phyloP scores from a whole-genome alignment of 1,284 basidiomycete genomes.

The Naganishia liquefaciens region DNA sequence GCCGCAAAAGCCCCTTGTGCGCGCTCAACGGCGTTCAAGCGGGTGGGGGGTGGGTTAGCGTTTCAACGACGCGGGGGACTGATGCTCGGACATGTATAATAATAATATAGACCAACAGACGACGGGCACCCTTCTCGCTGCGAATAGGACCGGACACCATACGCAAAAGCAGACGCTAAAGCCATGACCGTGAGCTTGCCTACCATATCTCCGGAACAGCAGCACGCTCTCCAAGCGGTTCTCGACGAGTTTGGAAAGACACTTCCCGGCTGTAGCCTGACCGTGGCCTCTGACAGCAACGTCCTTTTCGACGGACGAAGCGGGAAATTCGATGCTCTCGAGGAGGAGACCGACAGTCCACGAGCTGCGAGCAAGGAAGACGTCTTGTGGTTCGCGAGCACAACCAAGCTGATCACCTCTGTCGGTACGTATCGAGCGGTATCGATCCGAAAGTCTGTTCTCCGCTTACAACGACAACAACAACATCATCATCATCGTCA shows the following conservation, averaged over 20 bases:
- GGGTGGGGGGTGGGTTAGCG: too few species aligned
- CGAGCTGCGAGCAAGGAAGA: constrained; percentile 30
- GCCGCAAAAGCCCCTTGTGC: not conserved
- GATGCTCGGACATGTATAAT: too few species aligned
- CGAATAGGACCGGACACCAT: too few species aligned
- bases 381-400: constrained; percentile 44
- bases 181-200: constrained; percentile 17
- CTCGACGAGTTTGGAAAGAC: constrained; percentile 33
- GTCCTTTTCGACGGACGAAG: constrained; percentile 36
- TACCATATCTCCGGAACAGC: constrained; percentile 6
- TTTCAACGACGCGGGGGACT: too few species aligned
- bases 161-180: too few species aligned
- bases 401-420: constrained; percentile 44
- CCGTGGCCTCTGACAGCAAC: constrained; percentile 34
- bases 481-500: too few species aligned
- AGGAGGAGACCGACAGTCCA: constrained; percentile 1
- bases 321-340: constrained; percentile 40
- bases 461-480: not conserved
- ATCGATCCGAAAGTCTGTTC: not conserved
- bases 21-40: not conserved
- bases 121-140: too few species aligned
- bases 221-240: constrained; percentile 32
- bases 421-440: constrained; percentile 34
- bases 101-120: too few species aligned
- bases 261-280: constrained; percentile 35